phyloP scores from a whole-genome alignment of 345 rosid species.

The Physaria fendleri region DNA sequence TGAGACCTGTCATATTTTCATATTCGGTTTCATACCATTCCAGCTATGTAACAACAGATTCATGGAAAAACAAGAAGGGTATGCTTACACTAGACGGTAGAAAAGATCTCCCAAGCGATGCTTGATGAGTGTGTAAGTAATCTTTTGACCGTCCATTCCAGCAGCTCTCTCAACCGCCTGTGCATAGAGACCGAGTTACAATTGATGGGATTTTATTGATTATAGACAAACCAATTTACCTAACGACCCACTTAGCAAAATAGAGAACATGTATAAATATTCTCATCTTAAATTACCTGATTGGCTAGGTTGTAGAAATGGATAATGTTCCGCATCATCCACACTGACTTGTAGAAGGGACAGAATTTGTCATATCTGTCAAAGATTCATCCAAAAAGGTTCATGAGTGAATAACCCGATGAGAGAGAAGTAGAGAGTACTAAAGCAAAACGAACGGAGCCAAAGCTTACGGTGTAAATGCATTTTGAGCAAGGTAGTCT shows the following conservation, averaged over 20 bases:
- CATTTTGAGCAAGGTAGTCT: no score
- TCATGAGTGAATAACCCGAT: not conserved
- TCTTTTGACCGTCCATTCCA: conserved; percentile 99
- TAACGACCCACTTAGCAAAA: not conserved
- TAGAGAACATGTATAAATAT: not conserved
- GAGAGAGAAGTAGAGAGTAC: no score
- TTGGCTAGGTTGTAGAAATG: conserved; percentile 95
- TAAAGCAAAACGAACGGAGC: not conserved
- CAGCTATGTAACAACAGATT: no score
- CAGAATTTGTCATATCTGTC: conserved; percentile 93
- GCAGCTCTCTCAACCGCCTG: conserved; percentile 98
- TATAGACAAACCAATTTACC: not conserved
- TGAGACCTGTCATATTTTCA: conserved; percentile 72
- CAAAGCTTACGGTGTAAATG: conserved; percentile 84
- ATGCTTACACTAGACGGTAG: conserved; percentile 82
- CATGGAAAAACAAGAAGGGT: not conserved
- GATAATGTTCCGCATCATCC: conserved; percentile 99
- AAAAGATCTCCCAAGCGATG: conserved; percentile 97
- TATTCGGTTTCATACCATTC: not conserved
- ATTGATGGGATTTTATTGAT: not conserved
- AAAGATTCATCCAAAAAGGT: conserved; percentile 14
- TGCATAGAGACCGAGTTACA: conserved; percentile 1
- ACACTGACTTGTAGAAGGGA: conserved; percentile 98
- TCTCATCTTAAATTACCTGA: conserved; percentile 53
- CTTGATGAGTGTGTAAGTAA: conserved; percentile 81